Percentiles rank a stretch among this genome's conserved stretches.
Evolutionary conservation across 495 filamentous ascomycete genomes (phyloP).

Genomic region (Penicillium turbatum): DNA sequence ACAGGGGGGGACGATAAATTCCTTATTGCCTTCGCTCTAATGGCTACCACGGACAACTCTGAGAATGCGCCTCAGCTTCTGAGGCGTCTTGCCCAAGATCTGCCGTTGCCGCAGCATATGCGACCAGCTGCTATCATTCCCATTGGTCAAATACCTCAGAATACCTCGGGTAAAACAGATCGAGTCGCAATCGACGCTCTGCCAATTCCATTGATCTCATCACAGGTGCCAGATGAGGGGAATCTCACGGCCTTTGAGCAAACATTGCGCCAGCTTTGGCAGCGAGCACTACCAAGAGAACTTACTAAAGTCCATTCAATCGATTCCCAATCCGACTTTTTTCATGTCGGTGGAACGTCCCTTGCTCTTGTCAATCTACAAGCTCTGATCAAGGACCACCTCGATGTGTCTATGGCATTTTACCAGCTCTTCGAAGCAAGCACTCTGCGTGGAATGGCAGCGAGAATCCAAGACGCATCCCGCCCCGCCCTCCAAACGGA

Average conservation of each 20-base stretch:
- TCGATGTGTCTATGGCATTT: slow-evolving; percentile 23
- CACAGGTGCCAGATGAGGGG: neutral
- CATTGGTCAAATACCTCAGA: slow-evolving; percentile 39
- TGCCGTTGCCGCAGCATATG: slow-evolving; percentile 48
- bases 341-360: slow-evolving; percentile 38
- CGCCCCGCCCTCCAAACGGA: neutral
- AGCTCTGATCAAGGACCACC: slow-evolving; percentile 17
- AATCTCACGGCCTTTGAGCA: slow-evolving; percentile 9
- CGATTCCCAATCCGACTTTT: slow-evolving; percentile 31
- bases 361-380: slow-evolving; percentile 32
- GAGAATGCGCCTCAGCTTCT: slow-evolving; percentile 4
- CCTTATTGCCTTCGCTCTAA: slow-evolving; percentile 19
- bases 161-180: slow-evolving; percentile 40
- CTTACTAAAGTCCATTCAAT: slow-evolving; percentile 7
- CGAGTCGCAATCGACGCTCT: slow-evolving; percentile 23
- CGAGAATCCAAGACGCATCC: slow-evolving; percentile 5
- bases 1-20: neutral
- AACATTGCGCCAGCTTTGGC: slow-evolving; percentile 25
- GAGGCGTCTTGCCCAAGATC: neutral
- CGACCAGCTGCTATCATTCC: slow-evolving; percentile 35
- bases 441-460: slow-evolving; percentile 34
- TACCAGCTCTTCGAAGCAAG: slow-evolving; percentile 32
- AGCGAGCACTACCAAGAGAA: slow-evolving; percentile 18
- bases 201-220: slow-evolving; percentile 10
- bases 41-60: neutral